Base-by-base conservation (phyloP, 2,329 filamentous ascomycete species). In the Fusarium sp. region DNA sequence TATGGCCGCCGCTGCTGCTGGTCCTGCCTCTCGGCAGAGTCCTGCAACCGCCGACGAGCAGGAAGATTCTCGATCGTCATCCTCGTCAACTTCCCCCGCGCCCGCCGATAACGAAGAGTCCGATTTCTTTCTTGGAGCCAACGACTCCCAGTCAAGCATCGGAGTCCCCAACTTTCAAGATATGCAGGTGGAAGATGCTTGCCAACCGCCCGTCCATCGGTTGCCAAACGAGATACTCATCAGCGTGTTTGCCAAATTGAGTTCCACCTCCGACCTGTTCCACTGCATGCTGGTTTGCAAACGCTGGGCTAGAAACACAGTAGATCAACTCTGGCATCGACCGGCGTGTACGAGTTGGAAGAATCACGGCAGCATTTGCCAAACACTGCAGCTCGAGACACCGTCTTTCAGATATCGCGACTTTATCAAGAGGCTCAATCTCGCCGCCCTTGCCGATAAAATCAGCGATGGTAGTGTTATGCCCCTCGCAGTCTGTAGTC, bases 221-320 rank as follows among this genome's bases (percentile, higher is more conserved):
- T 87, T 99, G 39, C 96, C 96, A 42, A 95, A 95, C 81, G 96
- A 99, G 85, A 93, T 99, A 69, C 90, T 98, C 79, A 98, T 99
- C 78, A 89, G 91, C 82, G 92, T 98, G 78, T 98, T 99, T 82
- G 87, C 93, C 39, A 96, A 94, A 81, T 89, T 99, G 64, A 91
- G 87, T 77, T 90, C 88, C 17, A 88, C 94, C 4, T 84, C 86
- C 47, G 95, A 99, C 78, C 88, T 98, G 75, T 88, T 94, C 74
- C 92, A 91, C 82, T 97, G 93, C 82, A 95, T 98, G 93, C 86
- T 96, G 72, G 95, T 97, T n/a, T 98, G 92, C 78, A 95, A 94
- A 82, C 90, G 92, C 70, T 99, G 96, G 96, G 93, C 96, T 33
- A 88, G 92, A 71, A 98, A 98, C 79, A 92, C 93, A 56, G 96